Conservation (phyloP, 305 asterid genomes). For the Petunia hybrid region DNA sequence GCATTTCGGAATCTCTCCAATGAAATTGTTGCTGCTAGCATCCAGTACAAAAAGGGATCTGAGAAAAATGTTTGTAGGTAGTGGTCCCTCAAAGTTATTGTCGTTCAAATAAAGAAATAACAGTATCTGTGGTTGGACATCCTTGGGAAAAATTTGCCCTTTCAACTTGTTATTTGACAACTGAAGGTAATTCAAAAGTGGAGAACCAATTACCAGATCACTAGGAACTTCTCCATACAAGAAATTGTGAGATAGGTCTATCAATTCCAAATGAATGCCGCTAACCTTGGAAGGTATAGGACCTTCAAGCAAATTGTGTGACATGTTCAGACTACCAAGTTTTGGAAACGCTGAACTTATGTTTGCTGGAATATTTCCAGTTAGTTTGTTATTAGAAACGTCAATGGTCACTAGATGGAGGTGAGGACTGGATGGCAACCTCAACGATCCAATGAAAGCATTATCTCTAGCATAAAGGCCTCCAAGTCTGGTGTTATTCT, state of each 20-base stretch:
- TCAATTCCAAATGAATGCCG: neutral
- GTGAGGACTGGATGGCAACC: neutral
- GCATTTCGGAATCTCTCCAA: conserved; percentile 18
- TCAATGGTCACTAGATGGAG: neutral
- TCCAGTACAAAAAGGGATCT: conserved; percentile 7
- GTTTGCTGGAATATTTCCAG: conserved; percentile 17
- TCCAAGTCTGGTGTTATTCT: conserved; percentile 19
- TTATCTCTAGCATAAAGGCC: conserved; percentile 8
- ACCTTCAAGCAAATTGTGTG: conserved; percentile 25
- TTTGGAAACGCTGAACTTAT: conserved; percentile 2
- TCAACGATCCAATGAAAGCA: conserved; percentile 11
- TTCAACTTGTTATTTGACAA: conserved; percentile 17
- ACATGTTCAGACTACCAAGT: conserved; percentile 4
- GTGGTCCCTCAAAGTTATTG: conserved; percentile 12
- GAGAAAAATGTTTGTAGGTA: neutral
- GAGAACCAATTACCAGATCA: conserved; percentile 23
- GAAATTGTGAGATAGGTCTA: conserved; percentile 31
- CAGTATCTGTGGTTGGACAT: neutral
- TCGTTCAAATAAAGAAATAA: neutral
- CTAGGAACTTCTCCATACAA: conserved; percentile 22
- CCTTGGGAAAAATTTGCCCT: conserved; percentile 2
- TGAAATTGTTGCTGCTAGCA: conserved; percentile 20
- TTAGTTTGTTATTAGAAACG: neutral
- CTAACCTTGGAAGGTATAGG: conserved; percentile 11
- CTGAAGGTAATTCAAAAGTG: neutral